These are phyloP conservation scores for Crithidia thermophila DNA, from an alignment of 208 protist genomes.

Conservation along the genomic window DNA sequence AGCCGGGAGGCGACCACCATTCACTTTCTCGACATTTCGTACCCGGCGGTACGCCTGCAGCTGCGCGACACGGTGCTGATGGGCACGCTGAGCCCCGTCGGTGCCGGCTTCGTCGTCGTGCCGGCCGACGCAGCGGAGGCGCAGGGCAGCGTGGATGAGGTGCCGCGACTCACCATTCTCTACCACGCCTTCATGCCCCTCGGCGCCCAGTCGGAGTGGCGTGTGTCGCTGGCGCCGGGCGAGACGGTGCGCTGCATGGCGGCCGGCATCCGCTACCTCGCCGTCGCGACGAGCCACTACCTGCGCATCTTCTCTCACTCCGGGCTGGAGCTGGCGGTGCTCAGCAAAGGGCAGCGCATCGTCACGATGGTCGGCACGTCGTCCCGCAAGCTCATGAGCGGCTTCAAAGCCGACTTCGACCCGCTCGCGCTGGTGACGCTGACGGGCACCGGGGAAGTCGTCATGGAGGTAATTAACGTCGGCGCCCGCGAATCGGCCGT, in stretches of 20 bases:
- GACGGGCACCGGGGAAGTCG: slow-evolving; percentile 42
- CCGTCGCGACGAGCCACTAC: slow-evolving; percentile 78
- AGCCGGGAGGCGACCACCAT: slow-evolving; percentile 60
- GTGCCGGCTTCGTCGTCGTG: slow-evolving; percentile 68
- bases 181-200: slow-evolving; percentile 79
- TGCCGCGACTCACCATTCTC: slow-evolving; percentile 60
- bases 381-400: slow-evolving; percentile 56
- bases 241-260: slow-evolving; percentile 86
- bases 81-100: slow-evolving; percentile 78
- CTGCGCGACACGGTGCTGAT: slow-evolving; percentile 70
- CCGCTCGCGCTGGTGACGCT: slow-evolving; percentile 74
- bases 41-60: slow-evolving; percentile 62
- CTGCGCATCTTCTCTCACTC: slow-evolving; percentile 85
- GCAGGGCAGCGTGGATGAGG: slow-evolving; percentile 44
- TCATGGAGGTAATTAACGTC: slow-evolving; percentile 81
- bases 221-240: slow-evolving; percentile 55
- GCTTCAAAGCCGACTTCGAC: slow-evolving; percentile 69
- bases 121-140: slow-evolving; percentile 29
- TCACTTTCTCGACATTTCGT: slow-evolving; percentile 86
- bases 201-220: slow-evolving; percentile 85
- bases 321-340: slow-evolving; percentile 79
- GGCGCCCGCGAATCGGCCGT: slow-evolving; percentile 48
- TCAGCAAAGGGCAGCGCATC: slow-evolving; percentile 80
- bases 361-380: slow-evolving; percentile 85
- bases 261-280: slow-evolving; percentile 69